Percentiles rank a stretch among this genome's conserved stretches.
Evolutionary conservation across 2,329 filamentous ascomycete genomes (phyloP).

Genomic region (Lithohypha guttulata): DNA sequence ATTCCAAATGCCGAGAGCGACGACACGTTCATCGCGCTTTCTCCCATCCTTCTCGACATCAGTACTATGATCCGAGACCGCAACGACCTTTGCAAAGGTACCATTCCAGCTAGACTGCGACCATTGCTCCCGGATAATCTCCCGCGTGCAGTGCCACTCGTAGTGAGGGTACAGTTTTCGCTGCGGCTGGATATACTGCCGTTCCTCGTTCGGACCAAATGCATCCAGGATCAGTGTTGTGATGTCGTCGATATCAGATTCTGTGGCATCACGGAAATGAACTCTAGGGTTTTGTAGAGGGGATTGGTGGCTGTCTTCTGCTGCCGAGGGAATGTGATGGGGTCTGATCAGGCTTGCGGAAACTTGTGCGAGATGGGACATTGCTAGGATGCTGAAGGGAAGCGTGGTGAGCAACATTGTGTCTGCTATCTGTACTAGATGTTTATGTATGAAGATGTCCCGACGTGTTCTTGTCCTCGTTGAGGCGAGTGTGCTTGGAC

Average conservation of each 20-base stretch:
- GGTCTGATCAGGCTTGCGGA: too few relatives aligned
- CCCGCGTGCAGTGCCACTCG: slow-evolving; percentile 2
- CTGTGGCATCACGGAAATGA: slow-evolving; percentile 1
- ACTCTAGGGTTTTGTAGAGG: background rate
- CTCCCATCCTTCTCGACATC: background rate
- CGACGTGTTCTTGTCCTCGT: too few relatives aligned
- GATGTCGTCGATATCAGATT: slow-evolving; percentile 5
- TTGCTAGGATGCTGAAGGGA: too few relatives aligned
- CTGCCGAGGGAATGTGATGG: too few relatives aligned
- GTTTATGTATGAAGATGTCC: too few relatives aligned
- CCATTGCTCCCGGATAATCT: slow-evolving; percentile 2
- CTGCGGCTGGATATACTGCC: background rate
- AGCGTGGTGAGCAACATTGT: too few relatives aligned
- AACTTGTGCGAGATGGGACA: too few relatives aligned
- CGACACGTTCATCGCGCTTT: slow-evolving; percentile 1
- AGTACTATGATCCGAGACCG: background rate
- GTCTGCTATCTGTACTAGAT: too few relatives aligned
- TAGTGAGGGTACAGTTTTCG: background rate
- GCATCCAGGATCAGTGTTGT: slow-evolving; percentile 4
- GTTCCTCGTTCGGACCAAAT: background rate
- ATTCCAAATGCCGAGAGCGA: background rate
- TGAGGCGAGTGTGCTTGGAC: too few relatives aligned
- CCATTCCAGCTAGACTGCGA: background rate
- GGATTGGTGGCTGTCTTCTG: too few relatives aligned
- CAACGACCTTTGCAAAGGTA: slow-evolving; percentile 4